Evolutionary conservation across 1,139 yeast genomes (phyloP), one percentile per base, ranked within the genome.

Genomic region (Suhomyces panamericanus): DNA sequence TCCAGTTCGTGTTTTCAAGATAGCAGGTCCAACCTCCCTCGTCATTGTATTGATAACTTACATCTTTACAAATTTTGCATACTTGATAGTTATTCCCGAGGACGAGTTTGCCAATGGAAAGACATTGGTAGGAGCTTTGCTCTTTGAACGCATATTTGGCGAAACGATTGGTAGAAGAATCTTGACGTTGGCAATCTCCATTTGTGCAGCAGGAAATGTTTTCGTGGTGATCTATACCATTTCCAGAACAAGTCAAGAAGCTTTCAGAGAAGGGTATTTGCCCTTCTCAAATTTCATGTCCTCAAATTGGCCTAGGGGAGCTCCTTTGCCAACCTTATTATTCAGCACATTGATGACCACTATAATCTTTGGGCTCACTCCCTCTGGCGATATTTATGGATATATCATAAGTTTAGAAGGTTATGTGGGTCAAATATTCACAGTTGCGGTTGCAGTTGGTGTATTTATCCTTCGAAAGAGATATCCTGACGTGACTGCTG

Each of bases 341-440:
- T 78, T 60, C 66, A 67, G 76, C 49, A 61, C 69, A 15, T 29
- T 52, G 2, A 52, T 73, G 12, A 62, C 75, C 2, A 64, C 72
- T 0, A 14, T 60, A 3, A 58, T 86, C n/a, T 70, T 86, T 47
- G 55, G 81, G 2, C 78, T 83, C 2, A 83, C 88, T 27, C 91
- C 93, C 9, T 80, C 83, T 26, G 91, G 90, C 16, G 93, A 86
- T 57, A 85, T 90, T 30, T 87, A 86, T 68, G 82, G 83, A 56
- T 85, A 86, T 57, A 80, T 87, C 55, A 71, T 86, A 54, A 83
- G 87, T 51, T 68, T 86, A 56, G 87, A 85, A 58, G 85, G 91
- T 2, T 86, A 85, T 56, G 91, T 93, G 15, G 69, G 66, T 32
- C 82, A 78, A 52, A 52, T 81, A 5, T 77, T 80, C 47, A 62